Evolutionary conservation across 2,329 filamentous ascomycete species (phyloP), one percentile per base, ranked within the genome.

Genomic region (Diplodia corticola): DNA sequence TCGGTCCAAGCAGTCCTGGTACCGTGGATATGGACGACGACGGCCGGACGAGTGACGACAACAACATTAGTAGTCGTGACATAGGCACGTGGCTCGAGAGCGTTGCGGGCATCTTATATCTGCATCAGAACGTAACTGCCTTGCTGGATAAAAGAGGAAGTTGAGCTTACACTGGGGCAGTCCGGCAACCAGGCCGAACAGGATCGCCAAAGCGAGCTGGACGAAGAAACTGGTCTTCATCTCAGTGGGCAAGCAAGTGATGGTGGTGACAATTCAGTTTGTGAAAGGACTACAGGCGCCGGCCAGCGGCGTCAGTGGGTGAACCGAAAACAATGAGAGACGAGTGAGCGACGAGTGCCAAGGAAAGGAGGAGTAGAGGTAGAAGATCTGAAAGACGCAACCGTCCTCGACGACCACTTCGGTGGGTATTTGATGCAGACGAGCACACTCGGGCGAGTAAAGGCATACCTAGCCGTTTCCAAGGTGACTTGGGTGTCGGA

Each of bases 211-310:
- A 28, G 48, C 48, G 51, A 66, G 48, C 46, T 49, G 57, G 51
- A 49, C 10, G 64, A 66, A 63, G 64, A 66, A 26, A 33, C 35
- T 48, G 17, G 64, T 12, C 64, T 66, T 66, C 64, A 66, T 66
- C 15, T 33, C 63, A 37, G 12, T 17, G 17, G 12, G 12, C 7
- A 5, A 61, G n/a, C 17, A 20, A 48, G 20, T 60, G 49, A 24
- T 17, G 30, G 40, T 55, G 63, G 26, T 49, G 40, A 10, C 12
- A 48, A 35, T 35, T 24, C 54, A 48, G 26, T 3, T 17, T 28
- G n/a, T 51, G 49, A 30, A 49, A 63, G 33, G 17, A 54, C 64
- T 63, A 35, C 15, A 26, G 13, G 24, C 12, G 55, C 64, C 64
- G 64, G n/a, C 64, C 64, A 66, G 64, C 64, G 64, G 64, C 64